A percentile compares a stretch with the other conserved stretches of the same genome.
phyloP scores from a whole-genome alignment of 106 monocot species.

The Dendrobium catenatum region DNA sequence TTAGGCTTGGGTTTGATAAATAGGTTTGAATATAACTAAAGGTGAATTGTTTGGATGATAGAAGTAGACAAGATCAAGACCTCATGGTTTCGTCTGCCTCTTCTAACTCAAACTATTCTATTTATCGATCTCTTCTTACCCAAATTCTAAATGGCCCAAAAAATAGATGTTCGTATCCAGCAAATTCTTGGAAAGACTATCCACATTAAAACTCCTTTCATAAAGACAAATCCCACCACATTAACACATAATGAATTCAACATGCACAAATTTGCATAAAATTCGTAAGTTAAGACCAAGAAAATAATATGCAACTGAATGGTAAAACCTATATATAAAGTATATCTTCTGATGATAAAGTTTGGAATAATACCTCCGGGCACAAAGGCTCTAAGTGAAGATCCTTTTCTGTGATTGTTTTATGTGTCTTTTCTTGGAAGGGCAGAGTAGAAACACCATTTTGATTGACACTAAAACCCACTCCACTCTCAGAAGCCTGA shows the following conservation, averaged over 20 bases:
- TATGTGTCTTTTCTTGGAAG: slow-evolving; percentile 19
- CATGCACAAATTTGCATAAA: background rate
- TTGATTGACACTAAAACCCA: background rate
- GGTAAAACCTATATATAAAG: background rate
- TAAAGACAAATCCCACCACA: background rate
- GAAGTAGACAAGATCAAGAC: too few relatives aligned
- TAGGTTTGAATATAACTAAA: too few relatives aligned
- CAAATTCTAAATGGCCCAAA: too few relatives aligned
- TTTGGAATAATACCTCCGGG: slow-evolving; percentile 43
- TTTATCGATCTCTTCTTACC: too few relatives aligned
- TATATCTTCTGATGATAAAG: background rate
- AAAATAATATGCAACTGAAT: background rate
- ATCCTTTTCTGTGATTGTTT: slow-evolving; percentile 47
- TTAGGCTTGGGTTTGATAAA: too few relatives aligned
- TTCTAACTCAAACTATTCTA: too few relatives aligned
- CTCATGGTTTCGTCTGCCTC: too few relatives aligned
- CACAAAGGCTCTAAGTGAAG: slow-evolving; percentile 68
- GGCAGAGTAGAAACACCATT: background rate
- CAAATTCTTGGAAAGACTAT: background rate
- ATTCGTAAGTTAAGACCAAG: background rate
- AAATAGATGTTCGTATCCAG: background rate
- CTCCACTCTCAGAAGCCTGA: slow-evolving; percentile 26
- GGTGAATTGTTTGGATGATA: too few relatives aligned
- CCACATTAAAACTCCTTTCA: background rate
- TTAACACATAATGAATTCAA: slow-evolving; percentile 3